Conservation (phyloP, 2,329 filamentous ascomycete genomes). For the Acephala macrosclerotiorum region DNA sequence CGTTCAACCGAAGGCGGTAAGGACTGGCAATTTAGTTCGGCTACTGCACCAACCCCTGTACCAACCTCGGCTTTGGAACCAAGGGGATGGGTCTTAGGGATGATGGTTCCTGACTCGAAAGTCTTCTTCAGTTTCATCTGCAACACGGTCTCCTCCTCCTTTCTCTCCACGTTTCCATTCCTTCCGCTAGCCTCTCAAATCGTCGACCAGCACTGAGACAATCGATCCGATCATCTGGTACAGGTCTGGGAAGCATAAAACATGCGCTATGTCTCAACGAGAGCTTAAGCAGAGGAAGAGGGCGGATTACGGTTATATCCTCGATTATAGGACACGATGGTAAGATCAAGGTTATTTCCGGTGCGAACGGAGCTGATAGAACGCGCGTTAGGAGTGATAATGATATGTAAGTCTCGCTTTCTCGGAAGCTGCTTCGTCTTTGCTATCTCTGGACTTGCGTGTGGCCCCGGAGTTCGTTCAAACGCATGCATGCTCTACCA, state of each 20-base stretch:
- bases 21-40: background rate
- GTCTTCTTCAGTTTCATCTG: background rate
- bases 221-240: background rate
- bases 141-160: background rate
- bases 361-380: conserved; percentile 10
- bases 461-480: background rate
- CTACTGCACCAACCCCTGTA: too few relatives aligned
- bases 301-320: conserved; percentile 77
- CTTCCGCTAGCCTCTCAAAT: background rate
- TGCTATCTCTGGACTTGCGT: background rate
- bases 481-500: background rate
- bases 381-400: conserved; percentile 77
- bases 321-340: conserved; percentile 91
- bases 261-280: conserved; percentile 40
- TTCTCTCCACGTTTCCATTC: background rate
- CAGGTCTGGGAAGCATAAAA: background rate
- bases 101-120: background rate
- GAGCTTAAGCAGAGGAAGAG: conserved; percentile 68
- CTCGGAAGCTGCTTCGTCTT: background rate
- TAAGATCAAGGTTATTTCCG: conserved; percentile 45
- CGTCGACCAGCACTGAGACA: background rate
- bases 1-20: conserved; percentile 2
- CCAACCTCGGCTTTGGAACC: background rate
- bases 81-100: background rate
- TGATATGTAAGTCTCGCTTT: conserved; percentile 68